phyloP scores from a whole-genome alignment of 441 rosid genomes.

The Erysimum pusillum region DNA sequence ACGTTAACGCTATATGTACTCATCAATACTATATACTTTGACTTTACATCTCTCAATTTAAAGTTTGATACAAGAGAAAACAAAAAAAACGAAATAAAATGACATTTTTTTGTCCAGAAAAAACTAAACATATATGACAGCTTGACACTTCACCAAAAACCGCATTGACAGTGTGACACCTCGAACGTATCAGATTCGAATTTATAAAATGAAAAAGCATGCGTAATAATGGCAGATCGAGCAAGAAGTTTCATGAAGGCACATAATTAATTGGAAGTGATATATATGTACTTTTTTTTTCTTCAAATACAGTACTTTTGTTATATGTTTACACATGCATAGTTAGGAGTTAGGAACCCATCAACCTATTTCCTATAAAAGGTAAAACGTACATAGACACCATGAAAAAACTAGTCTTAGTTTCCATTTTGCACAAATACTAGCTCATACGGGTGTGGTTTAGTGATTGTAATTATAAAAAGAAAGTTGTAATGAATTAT shows the following conservation, averaged over 20 bases:
- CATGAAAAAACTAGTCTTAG: background rate
- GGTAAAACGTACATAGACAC: background rate
- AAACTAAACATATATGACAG: background rate
- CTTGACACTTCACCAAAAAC: constrained; percentile 14
- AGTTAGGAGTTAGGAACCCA: background rate
- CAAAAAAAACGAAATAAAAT: background rate
- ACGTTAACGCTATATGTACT: background rate
- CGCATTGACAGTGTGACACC: constrained; percentile 4
- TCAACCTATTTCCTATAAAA: background rate
- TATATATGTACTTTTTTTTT: background rate
- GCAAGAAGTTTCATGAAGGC: background rate
- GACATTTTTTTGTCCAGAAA: background rate
- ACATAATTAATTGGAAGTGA: background rate
- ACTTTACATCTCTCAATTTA: background rate
- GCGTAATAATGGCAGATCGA: constrained; percentile 8
- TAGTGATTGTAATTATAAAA: too few species aligned
- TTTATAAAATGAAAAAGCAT: background rate
- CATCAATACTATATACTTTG: background rate
- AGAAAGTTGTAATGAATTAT: too few species aligned
- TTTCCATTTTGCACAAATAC: background rate
- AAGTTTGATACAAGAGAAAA: background rate
- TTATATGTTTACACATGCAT: background rate
- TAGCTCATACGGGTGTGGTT: too few species aligned
- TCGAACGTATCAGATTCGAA: constrained; percentile 14
- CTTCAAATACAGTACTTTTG: background rate